These are phyloP conservation scores for Pezicula neosporulosa DNA, from an alignment of 2,329 filamentous ascomycete species.

Conservation along the genomic window DNA sequence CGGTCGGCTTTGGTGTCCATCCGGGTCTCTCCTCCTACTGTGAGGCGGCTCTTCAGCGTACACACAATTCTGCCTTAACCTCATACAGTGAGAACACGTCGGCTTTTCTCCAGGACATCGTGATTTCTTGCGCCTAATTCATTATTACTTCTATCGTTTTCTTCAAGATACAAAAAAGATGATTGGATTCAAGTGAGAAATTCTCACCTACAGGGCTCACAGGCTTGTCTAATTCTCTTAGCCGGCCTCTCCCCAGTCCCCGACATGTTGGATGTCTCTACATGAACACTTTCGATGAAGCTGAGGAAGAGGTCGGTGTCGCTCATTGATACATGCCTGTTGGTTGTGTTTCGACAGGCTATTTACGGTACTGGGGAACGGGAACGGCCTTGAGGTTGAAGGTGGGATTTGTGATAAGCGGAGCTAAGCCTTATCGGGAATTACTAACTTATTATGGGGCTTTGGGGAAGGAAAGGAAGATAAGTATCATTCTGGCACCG, in stretches of 20 bases:
- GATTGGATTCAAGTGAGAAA: neutral
- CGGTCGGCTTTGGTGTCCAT: neutral
- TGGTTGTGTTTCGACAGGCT: neutral
- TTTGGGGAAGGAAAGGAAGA: too few species aligned
- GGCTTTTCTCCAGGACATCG: slow-evolving; percentile 48
- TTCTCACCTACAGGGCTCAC: slow-evolving; percentile 32
- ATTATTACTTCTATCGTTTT: neutral
- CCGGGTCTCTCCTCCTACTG: slow-evolving; percentile 6
- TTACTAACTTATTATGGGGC: too few species aligned
- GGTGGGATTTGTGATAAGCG: neutral
- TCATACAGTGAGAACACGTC: slow-evolving; percentile 43
- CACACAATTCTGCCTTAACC: slow-evolving; percentile 42
- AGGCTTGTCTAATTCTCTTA: slow-evolving; percentile 29
- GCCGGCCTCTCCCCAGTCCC: slow-evolving; percentile 17
- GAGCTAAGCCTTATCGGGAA: too few species aligned
- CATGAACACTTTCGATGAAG: slow-evolving; percentile 1
- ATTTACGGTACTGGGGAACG: too few species aligned
- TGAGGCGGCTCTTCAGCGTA: slow-evolving; percentile 33
- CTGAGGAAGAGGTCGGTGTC: slow-evolving; percentile 1
- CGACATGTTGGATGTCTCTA: neutral
- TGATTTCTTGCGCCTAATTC: slow-evolving; percentile 45
- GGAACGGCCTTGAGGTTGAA: neutral
- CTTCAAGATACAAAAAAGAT: neutral
- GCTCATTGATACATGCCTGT: slow-evolving; percentile 1
- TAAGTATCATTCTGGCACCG: too few species aligned